These are phyloP conservation scores for Dryadomyces quercivorus DNA, from an alignment of 2,329 filamentous ascomycete genomes.

Conservation along the genomic window DNA sequence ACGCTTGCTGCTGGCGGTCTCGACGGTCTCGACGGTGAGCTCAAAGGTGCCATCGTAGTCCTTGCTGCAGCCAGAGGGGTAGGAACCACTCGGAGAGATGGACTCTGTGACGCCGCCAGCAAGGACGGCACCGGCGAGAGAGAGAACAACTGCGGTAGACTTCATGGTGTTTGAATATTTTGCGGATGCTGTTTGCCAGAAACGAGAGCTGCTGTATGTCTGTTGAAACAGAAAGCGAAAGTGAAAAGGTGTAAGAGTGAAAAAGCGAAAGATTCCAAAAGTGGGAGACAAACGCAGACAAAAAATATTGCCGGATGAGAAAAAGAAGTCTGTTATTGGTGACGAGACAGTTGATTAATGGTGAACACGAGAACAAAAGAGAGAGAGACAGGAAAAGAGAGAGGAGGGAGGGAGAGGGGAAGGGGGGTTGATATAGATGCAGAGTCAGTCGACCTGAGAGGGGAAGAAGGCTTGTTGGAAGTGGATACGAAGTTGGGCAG, in stretches of 20 bases:
- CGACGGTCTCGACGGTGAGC: conserved; percentile 37
- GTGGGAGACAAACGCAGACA: background rate
- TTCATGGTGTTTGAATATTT: conserved; percentile 21
- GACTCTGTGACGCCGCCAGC: conserved; percentile 30
- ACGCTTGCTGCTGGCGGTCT: conserved; percentile 21
- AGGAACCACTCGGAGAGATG: conserved; percentile 33
- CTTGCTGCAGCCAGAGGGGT: conserved; percentile 40
- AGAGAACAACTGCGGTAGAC: conserved; percentile 24
- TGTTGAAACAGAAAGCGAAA: background rate
- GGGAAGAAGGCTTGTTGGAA: background rate
- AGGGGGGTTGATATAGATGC: conserved; percentile 2
- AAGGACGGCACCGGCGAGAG: conserved; percentile 28
- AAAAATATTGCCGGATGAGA: background rate
- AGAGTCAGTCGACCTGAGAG: background rate
- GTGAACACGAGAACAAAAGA: background rate
- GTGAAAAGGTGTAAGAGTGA: background rate
- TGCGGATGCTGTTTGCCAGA: background rate
- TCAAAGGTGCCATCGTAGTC: conserved; percentile 42
- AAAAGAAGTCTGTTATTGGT: background rate
- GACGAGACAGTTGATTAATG: background rate
- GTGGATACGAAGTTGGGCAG: background rate
- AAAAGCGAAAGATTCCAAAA: no score
- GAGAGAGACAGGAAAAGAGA: background rate
- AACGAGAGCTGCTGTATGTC: background rate
- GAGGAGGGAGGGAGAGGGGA: background rate